Evolutionary conservation across 2,329 filamentous ascomycete species (phyloP).

Genomic region (Incumbomyces lentus): DNA sequence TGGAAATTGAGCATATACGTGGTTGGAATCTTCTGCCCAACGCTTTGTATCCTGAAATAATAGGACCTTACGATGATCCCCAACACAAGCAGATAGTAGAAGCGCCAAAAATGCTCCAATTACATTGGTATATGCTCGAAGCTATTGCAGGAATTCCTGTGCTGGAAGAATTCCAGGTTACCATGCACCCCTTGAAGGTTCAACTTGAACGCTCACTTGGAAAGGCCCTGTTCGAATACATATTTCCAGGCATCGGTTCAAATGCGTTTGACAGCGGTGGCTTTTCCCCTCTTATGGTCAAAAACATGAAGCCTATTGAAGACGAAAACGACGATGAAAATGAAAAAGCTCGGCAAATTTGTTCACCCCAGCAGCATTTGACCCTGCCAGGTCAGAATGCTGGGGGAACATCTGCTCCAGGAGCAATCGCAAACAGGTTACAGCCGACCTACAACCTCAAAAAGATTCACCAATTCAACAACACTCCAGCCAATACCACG

Average conservation of each 20-base stretch:
- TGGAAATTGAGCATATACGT: slow-evolving; percentile 78
- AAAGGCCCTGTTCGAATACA: slow-evolving; percentile 89
- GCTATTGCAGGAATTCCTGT: slow-evolving; percentile 95
- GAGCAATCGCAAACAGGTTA: slow-evolving; percentile 70
- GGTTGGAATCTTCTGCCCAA: slow-evolving; percentile 84
- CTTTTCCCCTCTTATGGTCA: slow-evolving; percentile 43
- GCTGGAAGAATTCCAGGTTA: slow-evolving; percentile 93
- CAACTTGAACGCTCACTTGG: slow-evolving; percentile 89
- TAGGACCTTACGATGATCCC: slow-evolving; percentile 69
- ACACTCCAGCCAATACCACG: slow-evolving; percentile 2
- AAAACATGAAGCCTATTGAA: slow-evolving; percentile 40
- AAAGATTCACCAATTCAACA: slow-evolving; percentile 3
- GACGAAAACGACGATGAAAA: slow-evolving; percentile 39
- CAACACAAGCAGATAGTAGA: slow-evolving; percentile 6
- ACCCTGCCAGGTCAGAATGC: slow-evolving; percentile 22
- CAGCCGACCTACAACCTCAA: slow-evolving; percentile 57
- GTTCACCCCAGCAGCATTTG: slow-evolving; percentile 12
- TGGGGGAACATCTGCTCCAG: slow-evolving; percentile 51
- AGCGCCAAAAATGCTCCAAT: slow-evolving; percentile 64
- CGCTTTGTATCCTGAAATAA: slow-evolving; percentile 91
- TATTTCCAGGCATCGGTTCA: slow-evolving; percentile 75
- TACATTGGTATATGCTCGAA: slow-evolving; percentile 98
- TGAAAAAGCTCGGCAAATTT: slow-evolving; percentile 32
- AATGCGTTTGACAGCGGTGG: slow-evolving; percentile 38
- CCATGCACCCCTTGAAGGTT: slow-evolving; percentile 82